Conservation (phyloP, 441 rosid species). For the Adansonia rubrostipa region DNA sequence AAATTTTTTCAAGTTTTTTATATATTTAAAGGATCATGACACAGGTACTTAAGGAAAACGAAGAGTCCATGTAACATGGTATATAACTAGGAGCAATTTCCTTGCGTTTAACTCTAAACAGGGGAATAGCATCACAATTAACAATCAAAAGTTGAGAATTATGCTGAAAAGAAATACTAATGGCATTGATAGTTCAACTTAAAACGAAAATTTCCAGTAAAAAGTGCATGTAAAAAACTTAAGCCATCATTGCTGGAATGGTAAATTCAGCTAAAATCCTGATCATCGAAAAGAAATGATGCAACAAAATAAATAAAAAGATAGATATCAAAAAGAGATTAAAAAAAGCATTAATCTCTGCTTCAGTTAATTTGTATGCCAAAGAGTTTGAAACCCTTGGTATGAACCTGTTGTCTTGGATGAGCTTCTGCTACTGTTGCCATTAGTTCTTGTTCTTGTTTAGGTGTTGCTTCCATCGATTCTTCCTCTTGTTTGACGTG, state of each 20-base stretch:
- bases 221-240: background rate
- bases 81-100: too few relatives aligned
- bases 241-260: constrained; percentile 15
- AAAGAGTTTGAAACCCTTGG: constrained; percentile 48
- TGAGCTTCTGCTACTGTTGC: background rate
- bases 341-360: background rate
- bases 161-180: too few relatives aligned
- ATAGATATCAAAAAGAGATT: background rate
- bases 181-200: background rate
- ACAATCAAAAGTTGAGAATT: too few relatives aligned
- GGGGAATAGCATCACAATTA: too few relatives aligned
- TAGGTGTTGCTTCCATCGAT: background rate
- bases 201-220: background rate
- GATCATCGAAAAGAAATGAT: background rate
- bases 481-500: constrained; percentile 9
- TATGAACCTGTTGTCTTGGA: background rate
- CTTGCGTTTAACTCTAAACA: too few relatives aligned
- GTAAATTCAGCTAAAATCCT: constrained; percentile 1
- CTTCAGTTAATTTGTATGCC: constrained; percentile 44
- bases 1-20: too few relatives aligned
- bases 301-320: background rate
- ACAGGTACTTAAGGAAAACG: too few relatives aligned
- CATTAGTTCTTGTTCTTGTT: constrained; percentile 2
- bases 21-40: too few relatives aligned
- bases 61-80: too few relatives aligned